Conservation (phyloP, 2,329 filamentous ascomycete genomes). For the Helotiales sp. region DNA sequence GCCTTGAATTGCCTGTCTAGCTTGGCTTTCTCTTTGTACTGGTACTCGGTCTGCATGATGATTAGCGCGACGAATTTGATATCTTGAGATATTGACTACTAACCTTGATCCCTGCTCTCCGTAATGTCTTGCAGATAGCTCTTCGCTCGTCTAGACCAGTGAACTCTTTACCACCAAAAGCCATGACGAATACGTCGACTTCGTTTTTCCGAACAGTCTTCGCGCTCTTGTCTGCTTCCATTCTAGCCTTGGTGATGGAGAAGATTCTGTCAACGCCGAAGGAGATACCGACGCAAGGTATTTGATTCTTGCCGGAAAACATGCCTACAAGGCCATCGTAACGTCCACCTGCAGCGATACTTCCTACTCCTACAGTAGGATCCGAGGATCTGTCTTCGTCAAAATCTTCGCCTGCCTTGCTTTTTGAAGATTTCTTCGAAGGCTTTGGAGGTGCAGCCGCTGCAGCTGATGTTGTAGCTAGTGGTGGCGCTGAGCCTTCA, state of each 20-base stretch:
- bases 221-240: slow-evolving; percentile 61
- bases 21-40: slow-evolving; percentile 89
- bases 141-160: slow-evolving; percentile 82
- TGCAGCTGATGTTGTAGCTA: slow-evolving; percentile 39
- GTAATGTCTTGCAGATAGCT: slow-evolving; percentile 72
- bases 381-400: slow-evolving; percentile 72
- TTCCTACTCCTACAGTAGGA: slow-evolving; percentile 81
- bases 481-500: slow-evolving; percentile 51
- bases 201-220: slow-evolving; percentile 64
- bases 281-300: slow-evolving; percentile 89
- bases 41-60: slow-evolving; percentile 68
- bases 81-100: slow-evolving; percentile 16
- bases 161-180: slow-evolving; percentile 85
- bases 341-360: slow-evolving; percentile 83
- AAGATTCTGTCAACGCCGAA: slow-evolving; percentile 97
- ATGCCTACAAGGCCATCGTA: slow-evolving; percentile 86
- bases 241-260: slow-evolving; percentile 79
- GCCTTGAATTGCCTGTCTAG: slow-evolving; percentile 88
- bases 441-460: slow-evolving; percentile 39
- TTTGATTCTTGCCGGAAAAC: slow-evolving; percentile 74
- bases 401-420: slow-evolving; percentile 51
- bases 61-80: slow-evolving; percentile 3
- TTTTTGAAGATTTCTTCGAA: slow-evolving; percentile 43
- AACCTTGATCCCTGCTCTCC: slow-evolving; percentile 85
- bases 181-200: slow-evolving; percentile 93